A percentile compares a stretch with the other conserved stretches of the same genome.
These are phyloP conservation scores for Zymoseptoria brevis DNA, from an alignment of 2,329 filamentous ascomycete species.

Conservation along the genomic window DNA sequence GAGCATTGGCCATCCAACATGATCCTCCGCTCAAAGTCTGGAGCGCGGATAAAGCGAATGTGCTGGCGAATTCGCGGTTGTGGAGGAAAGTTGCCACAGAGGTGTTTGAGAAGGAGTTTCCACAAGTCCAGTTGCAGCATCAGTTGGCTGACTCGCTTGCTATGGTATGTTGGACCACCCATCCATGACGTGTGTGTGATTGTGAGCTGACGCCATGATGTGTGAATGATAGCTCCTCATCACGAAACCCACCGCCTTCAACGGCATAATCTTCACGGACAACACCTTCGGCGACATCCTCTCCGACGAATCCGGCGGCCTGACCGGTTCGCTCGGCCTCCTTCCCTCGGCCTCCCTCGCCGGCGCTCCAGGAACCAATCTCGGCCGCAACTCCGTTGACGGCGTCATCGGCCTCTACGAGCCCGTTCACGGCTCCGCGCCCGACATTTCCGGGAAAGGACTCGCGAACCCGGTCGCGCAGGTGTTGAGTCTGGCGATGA, in stretches of 20 bases:
- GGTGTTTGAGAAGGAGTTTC: constrained; percentile 37
- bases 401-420: constrained; percentile 33
- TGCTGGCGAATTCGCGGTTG: constrained; percentile 44
- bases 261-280: constrained; percentile 42
- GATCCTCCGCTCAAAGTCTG: constrained; percentile 37
- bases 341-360: constrained; percentile 37
- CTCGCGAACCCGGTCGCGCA: constrained; percentile 28
- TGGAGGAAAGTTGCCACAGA: constrained; percentile 41
- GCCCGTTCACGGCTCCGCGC: constrained; percentile 29
- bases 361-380: constrained; percentile 20
- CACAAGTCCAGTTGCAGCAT: constrained; percentile 37
- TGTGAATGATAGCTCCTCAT: constrained; percentile 35
- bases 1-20: constrained; percentile 35
- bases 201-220: no score
- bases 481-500: constrained; percentile 28
- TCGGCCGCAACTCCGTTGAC: constrained; percentile 32
- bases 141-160: constrained; percentile 44
- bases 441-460: constrained; percentile 29
- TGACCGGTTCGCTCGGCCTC: constrained; percentile 40
- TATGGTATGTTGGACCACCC: constrained; percentile 31
- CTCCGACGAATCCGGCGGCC: constrained; percentile 40
- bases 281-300: constrained; percentile 45
- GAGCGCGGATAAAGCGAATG: constrained; percentile 48
- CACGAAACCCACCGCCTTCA: constrained; percentile 40
- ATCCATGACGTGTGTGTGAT: no score